A percentile compares a stretch with the other conserved stretches of the same genome.
Evolutionary conservation across 1,139 yeast species (phyloP).

Genomic region (Debaryomyces robertsiae): DNA sequence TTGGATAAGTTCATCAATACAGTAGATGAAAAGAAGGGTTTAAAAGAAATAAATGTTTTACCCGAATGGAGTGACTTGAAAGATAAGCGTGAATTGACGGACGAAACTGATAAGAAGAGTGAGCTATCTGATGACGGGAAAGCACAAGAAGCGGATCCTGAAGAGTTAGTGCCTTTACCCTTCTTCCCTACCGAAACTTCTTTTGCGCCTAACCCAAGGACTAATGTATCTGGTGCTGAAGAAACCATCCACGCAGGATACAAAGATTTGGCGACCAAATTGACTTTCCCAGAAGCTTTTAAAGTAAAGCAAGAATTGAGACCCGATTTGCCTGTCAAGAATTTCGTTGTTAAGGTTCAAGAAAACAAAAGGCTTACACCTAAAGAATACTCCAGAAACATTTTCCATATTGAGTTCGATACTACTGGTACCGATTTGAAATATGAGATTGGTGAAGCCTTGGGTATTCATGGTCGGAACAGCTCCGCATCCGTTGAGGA

Average conservation of each 20-base stretch:
- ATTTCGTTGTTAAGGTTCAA: slow-evolving; percentile 85
- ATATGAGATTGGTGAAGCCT: slow-evolving; percentile 94
- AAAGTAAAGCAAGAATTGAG: slow-evolving; percentile 59
- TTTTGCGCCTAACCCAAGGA: slow-evolving; percentile 59
- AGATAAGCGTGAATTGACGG: slow-evolving; percentile 22
- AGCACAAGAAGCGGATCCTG: slow-evolving; percentile 13
- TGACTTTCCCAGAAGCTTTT: slow-evolving; percentile 83
- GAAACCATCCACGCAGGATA: slow-evolving; percentile 41
- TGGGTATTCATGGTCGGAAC: slow-evolving; percentile 94
- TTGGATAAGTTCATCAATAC: slow-evolving; percentile 66
- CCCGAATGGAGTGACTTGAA: slow-evolving; percentile 47
- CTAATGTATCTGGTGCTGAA: slow-evolving; percentile 38
- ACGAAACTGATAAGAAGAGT: slow-evolving; percentile 23
- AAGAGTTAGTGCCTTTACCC: slow-evolving; percentile 41
- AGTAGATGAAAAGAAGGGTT: slow-evolving; percentile 49
- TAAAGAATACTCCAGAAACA: slow-evolving; percentile 83
- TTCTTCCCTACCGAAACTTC: slow-evolving; percentile 62
- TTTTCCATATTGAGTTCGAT: slow-evolving; percentile 96
- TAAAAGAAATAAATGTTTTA: slow-evolving; percentile 46
- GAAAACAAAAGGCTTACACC: slow-evolving; percentile 96
- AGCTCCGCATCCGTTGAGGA: slow-evolving; percentile 61
- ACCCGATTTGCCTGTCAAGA: slow-evolving; percentile 88
- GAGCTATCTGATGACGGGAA: too few relatives aligned
- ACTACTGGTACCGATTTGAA: slow-evolving; percentile 86
- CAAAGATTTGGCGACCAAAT: slow-evolving; percentile 65